phyloP scores from a whole-genome alignment of 495 filamentous ascomycete genomes.

The Amniculicola lignicola region DNA sequence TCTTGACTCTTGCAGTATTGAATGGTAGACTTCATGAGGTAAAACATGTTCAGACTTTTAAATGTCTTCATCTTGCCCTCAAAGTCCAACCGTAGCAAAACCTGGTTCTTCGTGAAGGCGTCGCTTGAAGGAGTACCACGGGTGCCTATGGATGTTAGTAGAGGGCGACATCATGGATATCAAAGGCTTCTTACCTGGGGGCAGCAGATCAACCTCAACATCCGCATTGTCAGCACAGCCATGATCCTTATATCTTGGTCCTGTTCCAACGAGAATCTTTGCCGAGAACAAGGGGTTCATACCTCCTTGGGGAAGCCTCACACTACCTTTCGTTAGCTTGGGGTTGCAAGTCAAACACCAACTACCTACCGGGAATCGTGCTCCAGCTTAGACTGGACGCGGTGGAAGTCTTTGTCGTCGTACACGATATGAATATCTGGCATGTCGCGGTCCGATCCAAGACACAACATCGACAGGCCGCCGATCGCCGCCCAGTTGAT shows the following conservation, averaged over 20 bases:
- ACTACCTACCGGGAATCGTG: slow-evolving; percentile 10
- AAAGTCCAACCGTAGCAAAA: slow-evolving; percentile 12
- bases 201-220: slow-evolving; percentile 22
- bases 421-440: slow-evolving; percentile 26
- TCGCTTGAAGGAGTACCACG: slow-evolving; percentile 17
- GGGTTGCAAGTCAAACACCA: too few relatives aligned
- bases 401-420: slow-evolving; percentile 15
- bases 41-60: slow-evolving; percentile 22
- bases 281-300: slow-evolving; percentile 24
- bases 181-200: slow-evolving; percentile 12
- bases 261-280: slow-evolving; percentile 19
- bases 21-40: slow-evolving; percentile 18
- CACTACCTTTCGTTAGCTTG: slow-evolving; percentile 8
- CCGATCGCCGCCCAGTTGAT: slow-evolving; percentile 29
- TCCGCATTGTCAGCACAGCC: slow-evolving; percentile 21
- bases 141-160: not conserved
- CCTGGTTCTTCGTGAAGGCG: slow-evolving; percentile 13
- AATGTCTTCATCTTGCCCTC: slow-evolving; percentile 12
- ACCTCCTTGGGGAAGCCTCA: slow-evolving; percentile 16
- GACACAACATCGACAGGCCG: slow-evolving; percentile 20
- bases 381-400: slow-evolving; percentile 18
- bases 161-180: not conserved
- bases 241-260: slow-evolving; percentile 23
- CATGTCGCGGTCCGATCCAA: slow-evolving; percentile 20
- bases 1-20: slow-evolving; percentile 14